Evolutionary conservation across 768 basidiomycete genomes (phyloP).

Genomic region (Dentipellis sp.): DNA sequence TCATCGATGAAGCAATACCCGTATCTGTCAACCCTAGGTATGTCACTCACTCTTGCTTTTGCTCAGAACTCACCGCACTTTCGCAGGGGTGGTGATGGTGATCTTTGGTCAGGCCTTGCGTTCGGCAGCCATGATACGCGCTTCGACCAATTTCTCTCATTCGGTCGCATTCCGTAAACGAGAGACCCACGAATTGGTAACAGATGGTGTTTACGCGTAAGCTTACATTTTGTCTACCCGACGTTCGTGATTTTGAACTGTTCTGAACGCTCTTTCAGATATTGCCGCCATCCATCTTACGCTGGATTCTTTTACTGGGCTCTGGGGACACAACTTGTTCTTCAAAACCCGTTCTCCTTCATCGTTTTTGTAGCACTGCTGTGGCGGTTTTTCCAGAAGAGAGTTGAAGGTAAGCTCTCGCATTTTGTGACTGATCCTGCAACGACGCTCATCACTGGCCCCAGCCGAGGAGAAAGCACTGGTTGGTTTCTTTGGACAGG

Average conservation of each 20-base stretch:
- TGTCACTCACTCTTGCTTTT: background rate
- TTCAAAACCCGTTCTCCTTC: slow-evolving; percentile 80
- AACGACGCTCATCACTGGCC: background rate
- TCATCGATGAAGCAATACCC: slow-evolving; percentile 53
- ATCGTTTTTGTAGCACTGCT: slow-evolving; percentile 56
- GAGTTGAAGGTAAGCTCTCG: slow-evolving; percentile 62
- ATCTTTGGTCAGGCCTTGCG: slow-evolving; percentile 69
- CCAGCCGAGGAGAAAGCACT: slow-evolving; percentile 77
- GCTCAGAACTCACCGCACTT: background rate
- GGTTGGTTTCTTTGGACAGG: slow-evolving; percentile 82
- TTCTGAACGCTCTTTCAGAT: slow-evolving; percentile 31
- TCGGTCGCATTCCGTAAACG: slow-evolving; percentile 68
- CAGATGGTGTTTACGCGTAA: slow-evolving; percentile 82
- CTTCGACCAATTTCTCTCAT: slow-evolving; percentile 91
- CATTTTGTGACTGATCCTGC: background rate
- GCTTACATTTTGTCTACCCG: slow-evolving; percentile 19
- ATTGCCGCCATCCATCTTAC: slow-evolving; percentile 93
- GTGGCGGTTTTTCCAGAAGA: slow-evolving; percentile 79
- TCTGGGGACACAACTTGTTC: slow-evolving; percentile 81
- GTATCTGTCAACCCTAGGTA: slow-evolving; percentile 55
- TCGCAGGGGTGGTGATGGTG: slow-evolving; percentile 54
- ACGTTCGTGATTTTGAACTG: background rate
- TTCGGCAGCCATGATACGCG: slow-evolving; percentile 94
- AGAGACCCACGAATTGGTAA: slow-evolving; percentile 71
- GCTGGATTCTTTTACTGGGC: slow-evolving; percentile 99